Conservation (phyloP, 1,284 basidiomycete species). For the Rhodotorula sp. region DNA sequence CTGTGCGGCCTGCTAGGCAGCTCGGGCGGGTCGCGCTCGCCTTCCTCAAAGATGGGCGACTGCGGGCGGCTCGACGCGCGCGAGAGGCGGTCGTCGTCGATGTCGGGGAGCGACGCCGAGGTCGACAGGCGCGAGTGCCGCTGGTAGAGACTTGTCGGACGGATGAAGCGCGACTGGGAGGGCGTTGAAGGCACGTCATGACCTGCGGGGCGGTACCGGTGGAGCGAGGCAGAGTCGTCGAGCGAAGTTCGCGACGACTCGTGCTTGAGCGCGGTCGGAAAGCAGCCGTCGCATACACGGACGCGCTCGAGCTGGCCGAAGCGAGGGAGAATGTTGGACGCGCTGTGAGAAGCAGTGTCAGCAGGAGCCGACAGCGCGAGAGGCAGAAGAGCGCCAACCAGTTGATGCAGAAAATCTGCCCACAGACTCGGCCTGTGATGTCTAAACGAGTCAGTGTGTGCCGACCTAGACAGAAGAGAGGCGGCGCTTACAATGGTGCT, state of each 20-base stretch:
- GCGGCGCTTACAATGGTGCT: conserved; percentile 77
- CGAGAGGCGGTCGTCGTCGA: background rate
- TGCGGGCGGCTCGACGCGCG: background rate
- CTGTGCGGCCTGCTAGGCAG: background rate
- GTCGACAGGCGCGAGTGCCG: conserved; percentile 7
- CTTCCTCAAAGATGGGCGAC: background rate
- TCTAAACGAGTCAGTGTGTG: background rate
- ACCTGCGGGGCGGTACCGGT: background rate
- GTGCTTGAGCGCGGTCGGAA: conserved; percentile 51
- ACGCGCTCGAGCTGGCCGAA: conserved; percentile 73
- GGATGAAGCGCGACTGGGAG: background rate
- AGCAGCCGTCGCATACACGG: conserved; percentile 77
- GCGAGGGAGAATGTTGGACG: conserved; percentile 65
- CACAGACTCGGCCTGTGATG: conserved; percentile 42
- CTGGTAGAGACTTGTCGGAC: background rate
- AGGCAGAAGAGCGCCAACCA: conserved; percentile 47
- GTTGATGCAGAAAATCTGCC: conserved; percentile 85
- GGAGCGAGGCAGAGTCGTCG: background rate
- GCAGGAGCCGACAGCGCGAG: too few relatives aligned
- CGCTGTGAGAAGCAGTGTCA: conserved; percentile 60
- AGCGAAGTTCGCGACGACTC: background rate
- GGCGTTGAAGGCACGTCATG: conserved; percentile 1
- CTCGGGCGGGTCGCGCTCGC: background rate
- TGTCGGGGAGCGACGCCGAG: conserved; percentile 1
- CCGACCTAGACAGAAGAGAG: conserved; percentile 57